A percentile compares a stretch with the other conserved stretches of the same genome.
Evolutionary conservation across 2,329 filamentous ascomycete species (phyloP).

Genomic region (Fusarium sp.): DNA sequence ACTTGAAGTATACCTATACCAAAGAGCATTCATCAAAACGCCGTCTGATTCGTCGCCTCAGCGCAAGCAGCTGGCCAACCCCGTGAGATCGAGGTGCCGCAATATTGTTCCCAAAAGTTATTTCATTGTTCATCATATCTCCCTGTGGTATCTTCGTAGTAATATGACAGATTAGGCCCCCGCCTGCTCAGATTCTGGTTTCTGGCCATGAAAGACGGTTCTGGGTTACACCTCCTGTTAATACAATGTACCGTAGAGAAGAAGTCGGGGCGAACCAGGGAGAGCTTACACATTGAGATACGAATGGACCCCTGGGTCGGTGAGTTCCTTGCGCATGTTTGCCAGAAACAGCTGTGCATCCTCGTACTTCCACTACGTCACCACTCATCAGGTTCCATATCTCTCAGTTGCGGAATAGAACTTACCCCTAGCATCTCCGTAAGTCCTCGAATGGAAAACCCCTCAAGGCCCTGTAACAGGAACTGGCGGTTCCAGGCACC

Average conservation of each 20-base stretch:
- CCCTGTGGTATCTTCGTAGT: not conserved
- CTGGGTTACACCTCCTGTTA: not conserved
- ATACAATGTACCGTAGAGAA: not conserved
- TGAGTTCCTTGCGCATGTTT: slow-evolving; percentile 30
- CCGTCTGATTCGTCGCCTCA: too few species aligned
- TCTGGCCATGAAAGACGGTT: slow-evolving; percentile 16
- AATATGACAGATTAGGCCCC: not conserved
- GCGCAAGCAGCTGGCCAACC: too few species aligned
- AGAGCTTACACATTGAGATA: slow-evolving; percentile 30
- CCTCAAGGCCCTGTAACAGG: slow-evolving; percentile 39
- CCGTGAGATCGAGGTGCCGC: not conserved
- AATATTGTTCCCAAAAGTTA: not conserved
- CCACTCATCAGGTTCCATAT: not conserved
- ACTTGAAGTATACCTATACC: too few species aligned
- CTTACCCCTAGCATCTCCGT: slow-evolving; percentile 36
- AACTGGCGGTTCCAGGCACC: slow-evolving; percentile 42
- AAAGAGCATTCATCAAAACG: too few species aligned
- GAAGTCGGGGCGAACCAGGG: not conserved
- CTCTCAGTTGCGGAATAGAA: fast-evolving
- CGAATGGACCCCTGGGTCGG: slow-evolving; percentile 14
- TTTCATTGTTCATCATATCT: not conserved
- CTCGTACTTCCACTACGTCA: slow-evolving; percentile 21
- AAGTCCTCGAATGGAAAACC: slow-evolving; percentile 39
- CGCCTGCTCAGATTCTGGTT: not conserved
- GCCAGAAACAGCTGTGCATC: slow-evolving; percentile 33